Percentiles rank a stretch among this genome's conserved stretches.
These are phyloP conservation scores for Prasinococcaceae sp. DNA, from an alignment of 139 green algal genomes.

Conservation along the genomic window DNA sequence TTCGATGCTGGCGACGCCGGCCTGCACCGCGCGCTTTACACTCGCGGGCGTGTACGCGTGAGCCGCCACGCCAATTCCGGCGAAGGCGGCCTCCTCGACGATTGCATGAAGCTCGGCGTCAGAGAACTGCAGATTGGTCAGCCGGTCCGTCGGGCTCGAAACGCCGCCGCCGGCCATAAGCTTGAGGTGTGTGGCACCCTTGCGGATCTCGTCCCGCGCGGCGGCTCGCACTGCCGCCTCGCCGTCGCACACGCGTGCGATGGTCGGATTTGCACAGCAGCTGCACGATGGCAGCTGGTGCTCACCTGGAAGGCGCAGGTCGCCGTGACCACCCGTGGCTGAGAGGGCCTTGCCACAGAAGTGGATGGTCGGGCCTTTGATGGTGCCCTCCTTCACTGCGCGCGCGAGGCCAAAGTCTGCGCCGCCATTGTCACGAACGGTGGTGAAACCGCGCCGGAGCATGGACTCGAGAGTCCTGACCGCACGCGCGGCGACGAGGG, in stretches of 20 bases:
- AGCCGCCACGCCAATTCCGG: constrained; percentile 11
- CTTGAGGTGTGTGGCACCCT: constrained; percentile 52
- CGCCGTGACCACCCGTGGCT: constrained; percentile 52
- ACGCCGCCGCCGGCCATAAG: constrained; percentile 51
- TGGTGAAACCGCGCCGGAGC: constrained; percentile 52
- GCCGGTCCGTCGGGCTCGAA: constrained; percentile 34
- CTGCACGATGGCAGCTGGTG: constrained; percentile 10
- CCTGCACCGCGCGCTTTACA: constrained; percentile 35
- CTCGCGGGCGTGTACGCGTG: constrained; percentile 46
- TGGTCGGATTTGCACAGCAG: constrained; percentile 29
- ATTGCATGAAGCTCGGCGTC: constrained; percentile 39
- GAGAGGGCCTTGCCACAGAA: constrained; percentile 51
- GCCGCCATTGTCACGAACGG: constrained; percentile 36
- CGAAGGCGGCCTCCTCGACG: constrained; percentile 40
- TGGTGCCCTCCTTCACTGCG: constrained; percentile 40
- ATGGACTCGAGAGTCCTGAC: constrained; percentile 35
- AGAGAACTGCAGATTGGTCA: constrained; percentile 11
- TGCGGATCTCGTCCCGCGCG: constrained; percentile 43
- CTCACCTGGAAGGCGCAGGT: constrained; percentile 39
- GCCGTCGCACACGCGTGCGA: constrained; percentile 54
- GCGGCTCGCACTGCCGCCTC: constrained; percentile 20
- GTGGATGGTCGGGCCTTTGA: constrained; percentile 38
- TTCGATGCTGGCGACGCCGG: constrained; percentile 42
- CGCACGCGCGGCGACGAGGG: constrained; percentile 27
- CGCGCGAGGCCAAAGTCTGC: constrained; percentile 46